These are phyloP conservation scores for Citrus unshiu DNA, from an alignment of 345 rosid species.

Conservation along the genomic window DNA sequence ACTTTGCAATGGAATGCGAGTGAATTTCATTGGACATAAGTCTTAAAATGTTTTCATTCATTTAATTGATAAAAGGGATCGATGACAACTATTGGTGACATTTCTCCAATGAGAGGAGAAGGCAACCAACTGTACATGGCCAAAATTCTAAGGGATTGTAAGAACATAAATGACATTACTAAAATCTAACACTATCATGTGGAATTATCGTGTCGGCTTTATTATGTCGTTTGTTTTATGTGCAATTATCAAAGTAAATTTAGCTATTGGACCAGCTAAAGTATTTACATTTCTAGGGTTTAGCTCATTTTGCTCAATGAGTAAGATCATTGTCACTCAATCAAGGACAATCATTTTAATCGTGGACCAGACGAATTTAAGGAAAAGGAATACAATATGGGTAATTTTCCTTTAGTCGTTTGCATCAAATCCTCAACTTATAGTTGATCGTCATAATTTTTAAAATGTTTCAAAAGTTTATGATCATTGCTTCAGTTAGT, in stretches of 20 bases:
- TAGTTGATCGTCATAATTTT: too few relatives aligned
- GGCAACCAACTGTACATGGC: background rate
- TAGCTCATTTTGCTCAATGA: background rate
- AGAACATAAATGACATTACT: background rate
- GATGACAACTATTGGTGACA: background rate
- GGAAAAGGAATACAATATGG: too few relatives aligned
- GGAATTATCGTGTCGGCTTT: background rate
- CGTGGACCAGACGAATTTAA: too few relatives aligned
- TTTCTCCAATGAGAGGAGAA: background rate
- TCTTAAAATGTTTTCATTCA: background rate
- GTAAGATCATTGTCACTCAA: background rate
- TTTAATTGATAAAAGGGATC: too few relatives aligned
- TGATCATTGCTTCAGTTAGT: too few relatives aligned
- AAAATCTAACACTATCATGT: background rate
- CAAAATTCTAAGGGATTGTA: too few relatives aligned
- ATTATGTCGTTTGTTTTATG: background rate
- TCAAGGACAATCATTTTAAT: background rate
- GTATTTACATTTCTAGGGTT: background rate
- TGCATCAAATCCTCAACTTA: too few relatives aligned
- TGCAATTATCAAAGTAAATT: background rate
- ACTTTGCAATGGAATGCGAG: background rate
- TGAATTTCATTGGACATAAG: too few relatives aligned
- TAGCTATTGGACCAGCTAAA: background rate
- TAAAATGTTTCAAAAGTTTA: too few relatives aligned
- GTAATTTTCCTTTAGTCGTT: too few relatives aligned